phyloP scores from a whole-genome alignment of 768 basidiomycete genomes.

The Suillus bovinus region DNA sequence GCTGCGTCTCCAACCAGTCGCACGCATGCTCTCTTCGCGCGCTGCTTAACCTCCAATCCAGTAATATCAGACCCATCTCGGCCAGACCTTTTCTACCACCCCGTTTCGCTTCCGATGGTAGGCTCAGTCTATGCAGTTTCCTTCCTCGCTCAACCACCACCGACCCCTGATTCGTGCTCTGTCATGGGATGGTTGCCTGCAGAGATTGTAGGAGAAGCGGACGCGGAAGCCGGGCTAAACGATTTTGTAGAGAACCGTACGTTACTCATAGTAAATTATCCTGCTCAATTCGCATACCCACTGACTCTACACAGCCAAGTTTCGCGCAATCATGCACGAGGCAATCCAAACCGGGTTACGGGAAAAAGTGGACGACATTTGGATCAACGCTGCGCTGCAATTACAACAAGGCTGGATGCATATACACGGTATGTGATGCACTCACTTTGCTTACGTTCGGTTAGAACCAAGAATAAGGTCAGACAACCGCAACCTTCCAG shows the following conservation, averaged over 20 bases:
- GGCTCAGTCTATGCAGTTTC: constrained; percentile 62
- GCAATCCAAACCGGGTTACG: constrained; percentile 54
- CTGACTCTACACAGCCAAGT: constrained; percentile 39
- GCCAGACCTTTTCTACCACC: constrained; percentile 71
- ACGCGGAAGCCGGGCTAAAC: constrained; percentile 53
- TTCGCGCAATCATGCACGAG: constrained; percentile 60
- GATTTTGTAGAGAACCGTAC: constrained; percentile 76
- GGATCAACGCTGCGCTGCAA: constrained; percentile 64
- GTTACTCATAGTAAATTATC: constrained; percentile 21
- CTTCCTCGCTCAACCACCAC: constrained; percentile 52
- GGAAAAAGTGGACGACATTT: constrained; percentile 64
- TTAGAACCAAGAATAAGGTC: not conserved
- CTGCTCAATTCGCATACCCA: not conserved
- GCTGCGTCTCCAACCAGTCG: constrained; percentile 6
- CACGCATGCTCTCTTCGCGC: constrained; percentile 1
- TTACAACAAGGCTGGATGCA: constrained; percentile 85
- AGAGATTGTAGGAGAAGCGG: constrained; percentile 25
- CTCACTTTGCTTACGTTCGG: not conserved
- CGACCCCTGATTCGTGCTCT: constrained; percentile 45
- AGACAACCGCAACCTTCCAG: constrained; percentile 78
- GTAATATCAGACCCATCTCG: constrained; percentile 54
- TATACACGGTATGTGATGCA: constrained; percentile 51
- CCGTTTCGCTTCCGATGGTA: constrained; percentile 49
- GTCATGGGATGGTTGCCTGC: constrained; percentile 71
- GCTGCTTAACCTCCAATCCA: constrained; percentile 20